phyloP scores from a whole-genome alignment of 441 rosid species.

The Corymbia calophylla region DNA sequence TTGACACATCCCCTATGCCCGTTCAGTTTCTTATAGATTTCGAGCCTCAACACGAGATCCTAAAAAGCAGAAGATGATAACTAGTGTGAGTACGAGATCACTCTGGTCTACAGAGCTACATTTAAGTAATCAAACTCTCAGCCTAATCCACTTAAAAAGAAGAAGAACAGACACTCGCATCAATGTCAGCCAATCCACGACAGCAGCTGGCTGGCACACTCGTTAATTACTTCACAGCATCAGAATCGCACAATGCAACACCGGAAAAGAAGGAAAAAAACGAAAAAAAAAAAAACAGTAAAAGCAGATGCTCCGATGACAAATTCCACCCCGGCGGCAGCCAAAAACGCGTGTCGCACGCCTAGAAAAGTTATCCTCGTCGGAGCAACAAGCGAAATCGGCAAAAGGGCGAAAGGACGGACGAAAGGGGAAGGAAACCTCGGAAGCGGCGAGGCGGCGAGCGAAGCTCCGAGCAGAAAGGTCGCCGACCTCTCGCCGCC shows the following conservation, averaged over 20 bases:
- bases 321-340: neutral
- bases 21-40: constrained; percentile 49
- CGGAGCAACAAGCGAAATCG: neutral
- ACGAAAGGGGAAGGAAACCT: constrained; percentile 33
- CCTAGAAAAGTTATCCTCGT: neutral
- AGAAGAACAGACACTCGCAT: neutral
- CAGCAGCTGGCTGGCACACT: neutral
- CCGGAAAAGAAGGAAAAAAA: neutral
- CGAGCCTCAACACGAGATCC: constrained; percentile 78
- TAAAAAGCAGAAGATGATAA: constrained; percentile 15
- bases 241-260: neutral
- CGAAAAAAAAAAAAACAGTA: neutral
- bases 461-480: constrained; percentile 63
- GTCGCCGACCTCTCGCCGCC: constrained; percentile 72
- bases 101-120: neutral
- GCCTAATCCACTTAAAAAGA: neutral
- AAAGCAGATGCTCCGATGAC: neutral
- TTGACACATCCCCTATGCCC: constrained; percentile 89
- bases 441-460: constrained; percentile 64
- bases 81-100: neutral
- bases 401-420: neutral
- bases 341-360: neutral
- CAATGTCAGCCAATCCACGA: neutral
- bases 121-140: neutral
- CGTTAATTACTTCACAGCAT: neutral